Percentiles rank a stretch among this genome's conserved stretches.
Conservation (phyloP, 2,329 filamentous ascomycete species). For the Biscogniauxia sp. region DNA sequence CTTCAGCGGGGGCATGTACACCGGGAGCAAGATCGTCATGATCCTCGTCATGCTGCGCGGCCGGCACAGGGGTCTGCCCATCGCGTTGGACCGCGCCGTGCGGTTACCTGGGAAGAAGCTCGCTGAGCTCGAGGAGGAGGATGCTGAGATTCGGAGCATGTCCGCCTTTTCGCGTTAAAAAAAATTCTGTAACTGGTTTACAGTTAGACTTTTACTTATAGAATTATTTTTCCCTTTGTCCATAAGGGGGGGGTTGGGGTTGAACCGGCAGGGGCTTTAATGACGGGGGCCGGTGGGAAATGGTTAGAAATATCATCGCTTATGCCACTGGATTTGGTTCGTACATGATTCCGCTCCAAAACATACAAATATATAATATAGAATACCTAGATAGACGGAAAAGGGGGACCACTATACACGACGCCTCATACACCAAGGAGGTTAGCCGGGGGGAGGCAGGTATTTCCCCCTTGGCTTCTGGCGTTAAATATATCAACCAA, state of each 20-base stretch:
- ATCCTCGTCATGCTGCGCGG: slow-evolving; percentile 57
- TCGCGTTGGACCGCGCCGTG: slow-evolving; percentile 54
- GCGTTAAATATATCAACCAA: no score
- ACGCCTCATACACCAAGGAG: no score
- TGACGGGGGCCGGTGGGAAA: no score
- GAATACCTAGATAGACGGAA: no score
- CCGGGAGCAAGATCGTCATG: slow-evolving; percentile 56
- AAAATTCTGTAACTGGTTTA: background rate
- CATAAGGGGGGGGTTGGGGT: no score
- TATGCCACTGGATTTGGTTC: background rate
- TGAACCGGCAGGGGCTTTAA: no score
- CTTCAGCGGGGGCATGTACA: slow-evolving; percentile 53
- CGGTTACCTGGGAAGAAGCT: slow-evolving; percentile 36
- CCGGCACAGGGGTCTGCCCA: slow-evolving; percentile 54
- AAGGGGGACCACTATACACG: no score
- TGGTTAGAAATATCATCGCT: background rate
- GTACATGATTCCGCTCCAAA: background rate
- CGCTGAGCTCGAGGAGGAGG: slow-evolving; percentile 35
- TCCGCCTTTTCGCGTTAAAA: slow-evolving; percentile 2
- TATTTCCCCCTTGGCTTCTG: no score
- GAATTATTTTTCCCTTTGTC: no score
- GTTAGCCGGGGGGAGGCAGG: no score
- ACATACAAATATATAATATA: no score
- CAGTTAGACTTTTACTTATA: no score
- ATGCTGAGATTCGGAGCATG: slow-evolving; percentile 21